These are phyloP conservation scores for Singerocomus inundabilis DNA, from an alignment of 1,284 basidiomycete species.

Conservation along the genomic window DNA sequence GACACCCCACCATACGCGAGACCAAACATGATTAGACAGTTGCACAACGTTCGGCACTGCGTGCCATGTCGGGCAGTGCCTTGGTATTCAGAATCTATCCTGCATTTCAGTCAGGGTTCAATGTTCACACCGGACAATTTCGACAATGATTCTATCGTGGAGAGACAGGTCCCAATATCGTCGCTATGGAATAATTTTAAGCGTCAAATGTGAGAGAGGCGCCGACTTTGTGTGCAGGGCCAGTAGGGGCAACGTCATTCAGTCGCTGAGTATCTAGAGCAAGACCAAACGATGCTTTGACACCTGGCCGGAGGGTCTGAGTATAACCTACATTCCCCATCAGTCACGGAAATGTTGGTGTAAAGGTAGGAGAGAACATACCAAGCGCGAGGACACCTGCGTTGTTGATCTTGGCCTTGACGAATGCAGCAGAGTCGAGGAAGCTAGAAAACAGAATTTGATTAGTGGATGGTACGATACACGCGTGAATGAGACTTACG, in stretches of 20 bases:
- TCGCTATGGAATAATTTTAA: slow-evolving; percentile 38
- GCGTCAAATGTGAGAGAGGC: slow-evolving; percentile 74
- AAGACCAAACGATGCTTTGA: slow-evolving; percentile 92
- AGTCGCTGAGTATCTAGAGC: slow-evolving; percentile 89
- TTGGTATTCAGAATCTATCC: neutral
- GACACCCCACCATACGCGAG: slow-evolving; percentile 15
- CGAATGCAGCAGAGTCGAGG: slow-evolving; percentile 86
- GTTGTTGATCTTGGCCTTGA: slow-evolving; percentile 99
- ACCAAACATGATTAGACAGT: neutral
- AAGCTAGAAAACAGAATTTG: slow-evolving; percentile 45
- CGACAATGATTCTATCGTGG: slow-evolving; percentile 13
- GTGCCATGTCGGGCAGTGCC: neutral
- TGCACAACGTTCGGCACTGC: neutral
- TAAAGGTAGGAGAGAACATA: slow-evolving; percentile 30
- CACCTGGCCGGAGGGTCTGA: slow-evolving; percentile 91
- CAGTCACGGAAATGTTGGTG: neutral
- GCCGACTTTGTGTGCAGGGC: slow-evolving; percentile 78
- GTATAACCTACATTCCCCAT: slow-evolving; percentile 65
- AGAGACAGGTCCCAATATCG: slow-evolving; percentile 15
- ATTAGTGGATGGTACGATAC: neutral
- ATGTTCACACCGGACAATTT: neutral
- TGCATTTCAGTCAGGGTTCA: neutral
- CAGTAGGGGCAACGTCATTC: slow-evolving; percentile 63
- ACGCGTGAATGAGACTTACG: slow-evolving; percentile 50
- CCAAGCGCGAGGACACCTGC: slow-evolving; percentile 85